phyloP scores from a whole-genome alignment of 2,329 filamentous ascomycete genomes.

The Cercospora citrullina region DNA sequence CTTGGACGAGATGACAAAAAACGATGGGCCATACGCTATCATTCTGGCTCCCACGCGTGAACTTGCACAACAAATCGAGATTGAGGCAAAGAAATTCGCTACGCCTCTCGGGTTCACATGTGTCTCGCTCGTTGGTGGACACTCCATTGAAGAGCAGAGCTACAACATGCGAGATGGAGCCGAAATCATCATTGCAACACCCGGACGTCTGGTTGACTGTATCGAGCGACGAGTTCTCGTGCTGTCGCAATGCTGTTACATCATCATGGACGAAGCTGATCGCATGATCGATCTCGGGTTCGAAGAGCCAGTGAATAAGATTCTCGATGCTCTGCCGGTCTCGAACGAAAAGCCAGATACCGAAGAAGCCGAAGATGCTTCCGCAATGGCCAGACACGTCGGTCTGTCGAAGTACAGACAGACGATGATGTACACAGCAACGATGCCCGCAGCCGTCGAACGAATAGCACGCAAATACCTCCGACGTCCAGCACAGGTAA shows the following conservation, averaged over 20 bases:
- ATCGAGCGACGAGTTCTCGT: conserved; percentile 91
- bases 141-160: conserved; percentile 89
- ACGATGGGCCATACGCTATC: conserved; percentile 95
- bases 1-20: conserved; percentile 80
- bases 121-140: conserved; percentile 96
- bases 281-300: conserved; percentile 99
- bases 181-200: conserved; percentile 98
- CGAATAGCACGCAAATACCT: conserved; percentile 97
- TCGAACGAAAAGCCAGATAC: conserved; percentile 93
- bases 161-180: conserved; percentile 88
- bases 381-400: conserved; percentile 79
- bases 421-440: conserved; percentile 99
- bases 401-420: conserved; percentile 82
- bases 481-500: conserved; percentile 87
- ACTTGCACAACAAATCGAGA: conserved; percentile 94
- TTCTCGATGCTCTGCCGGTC: conserved; percentile 89
- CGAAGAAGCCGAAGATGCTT: conserved; percentile 82
- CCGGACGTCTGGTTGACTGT: conserved; percentile 93
- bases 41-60: conserved; percentile 96
- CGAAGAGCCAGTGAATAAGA: conserved; percentile 96
- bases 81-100: conserved; percentile 90
- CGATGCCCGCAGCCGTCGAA: conserved; percentile 90
- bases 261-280: conserved; percentile 99
- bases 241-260: conserved; percentile 92
- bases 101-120: conserved; percentile 87